Conservation (phyloP, 2,329 filamentous ascomycete genomes). For the Colletotrichum kahawae region DNA sequence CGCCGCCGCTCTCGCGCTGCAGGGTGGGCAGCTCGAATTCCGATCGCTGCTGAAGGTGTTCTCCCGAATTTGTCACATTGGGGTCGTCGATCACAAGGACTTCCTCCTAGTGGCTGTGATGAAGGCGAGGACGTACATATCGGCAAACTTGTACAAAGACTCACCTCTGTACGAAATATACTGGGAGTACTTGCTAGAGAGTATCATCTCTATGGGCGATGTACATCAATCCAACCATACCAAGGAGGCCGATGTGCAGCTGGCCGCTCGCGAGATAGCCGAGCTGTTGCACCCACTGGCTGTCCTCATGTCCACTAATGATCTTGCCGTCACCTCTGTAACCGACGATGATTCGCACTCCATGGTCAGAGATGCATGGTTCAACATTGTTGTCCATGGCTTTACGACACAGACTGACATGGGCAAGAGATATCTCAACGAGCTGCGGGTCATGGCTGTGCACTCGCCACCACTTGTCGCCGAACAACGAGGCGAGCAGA, state of each 20-base stretch:
- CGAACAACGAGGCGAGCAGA: conserved; percentile 85
- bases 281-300: conserved; percentile 90
- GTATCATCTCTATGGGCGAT: conserved; percentile 90
- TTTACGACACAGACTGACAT: conserved; percentile 78
- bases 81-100: conserved; percentile 71
- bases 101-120: conserved; percentile 76
- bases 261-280: conserved; percentile 85
- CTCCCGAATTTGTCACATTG: conserved; percentile 74
- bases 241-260: conserved; percentile 78
- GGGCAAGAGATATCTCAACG: conserved; percentile 74
- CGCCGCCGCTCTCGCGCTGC: conserved; percentile 77
- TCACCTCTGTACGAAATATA: conserved; percentile 85
- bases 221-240: conserved; percentile 75
- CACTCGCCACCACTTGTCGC: conserved; percentile 88
- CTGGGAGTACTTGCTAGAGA: conserved; percentile 81
- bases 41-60: conserved; percentile 86
- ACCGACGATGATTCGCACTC: conserved; percentile 73
- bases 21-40: conserved; percentile 82
- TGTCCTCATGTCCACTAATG: conserved; percentile 74
- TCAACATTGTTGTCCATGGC: conserved; percentile 95
- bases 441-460: conserved; percentile 83
- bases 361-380: conserved; percentile 91
- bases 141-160: conserved; percentile 68
- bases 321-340: conserved; percentile 53
- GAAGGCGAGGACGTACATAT: conserved; percentile 81